Base-by-base conservation (phyloP, 2,329 filamentous ascomycete species). In the Dichotomopilus funicola region DNA sequence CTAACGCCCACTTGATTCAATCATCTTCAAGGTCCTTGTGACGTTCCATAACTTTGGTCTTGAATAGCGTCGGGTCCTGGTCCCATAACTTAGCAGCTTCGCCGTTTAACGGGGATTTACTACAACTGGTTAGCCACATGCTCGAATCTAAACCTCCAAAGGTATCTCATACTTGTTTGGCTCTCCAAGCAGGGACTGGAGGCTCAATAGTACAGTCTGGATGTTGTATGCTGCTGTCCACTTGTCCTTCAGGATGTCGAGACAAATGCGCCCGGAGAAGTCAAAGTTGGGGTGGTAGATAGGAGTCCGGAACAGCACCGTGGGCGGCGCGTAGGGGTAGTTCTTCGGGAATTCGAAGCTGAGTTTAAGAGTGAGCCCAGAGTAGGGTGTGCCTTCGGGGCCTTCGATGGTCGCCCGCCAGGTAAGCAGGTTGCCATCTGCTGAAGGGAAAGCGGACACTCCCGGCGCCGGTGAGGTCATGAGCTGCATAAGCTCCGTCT, bases 231-330 rank as follows among this genome's bases (percentile, higher is more conserved):
- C 91, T 13, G 94, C 91, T 57, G 91, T 96, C 94, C 94, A 99
- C 77, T 96, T 96, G 73, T 97, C 94, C 80, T 96, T 97, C 62
- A 99, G 79, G 64, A 99, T 99, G 68, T 99, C 95, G 59, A 99
- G 80, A 72, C 94, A 99, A 73, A 99, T 99, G 55, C 94, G 83
- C 42, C 94, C 94, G 3, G 88, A 91, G 76, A 99, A 96, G 75
- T 99, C 94, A 65, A 99, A 89, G 66, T 99, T 99, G 53, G 94
- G 94, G 73, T 99, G 94, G 78, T 97, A 99, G 74, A 99, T 96
- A 40, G 94, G 94, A 6, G 95, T 99, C 78, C 91, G 95, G 84
- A 96, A 99, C 57, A 96, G 81, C 13, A 99, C 94, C 2, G 87
- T 90, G 0, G 94, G 94, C 27, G 94, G 83, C 1, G 86, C 82